Evolutionary conservation across 2,329 filamentous ascomycete genomes (phyloP), one percentile per base, ranked within the genome.

Genomic region (Blastomyces parvus): DNA sequence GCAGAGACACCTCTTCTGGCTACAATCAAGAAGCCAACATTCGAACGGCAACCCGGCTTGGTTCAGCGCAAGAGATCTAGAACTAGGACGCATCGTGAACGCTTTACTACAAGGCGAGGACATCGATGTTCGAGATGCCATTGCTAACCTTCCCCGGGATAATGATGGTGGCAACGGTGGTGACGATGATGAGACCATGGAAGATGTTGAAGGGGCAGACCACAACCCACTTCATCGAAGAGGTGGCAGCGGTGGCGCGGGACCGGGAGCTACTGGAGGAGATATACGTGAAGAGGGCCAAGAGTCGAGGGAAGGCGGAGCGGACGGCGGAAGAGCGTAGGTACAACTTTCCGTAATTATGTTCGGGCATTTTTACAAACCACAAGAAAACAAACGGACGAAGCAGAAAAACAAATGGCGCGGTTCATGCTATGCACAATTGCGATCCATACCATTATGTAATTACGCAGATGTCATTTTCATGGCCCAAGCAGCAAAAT

Each of bases 281-380:
- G 93, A 99, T 74, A 80, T 96, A 69, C 86, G 92, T 77, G 87
- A 95, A 76, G 94, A 97, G 77, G 94, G 94, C 64, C 86, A 91
- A 76, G 87, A 86, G 69, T 86, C 93, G 67, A 84, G 95, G 79
- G 91, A 96, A 78, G 94, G 93, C 65, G 94, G 95, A 74, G 91
- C 91, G 70, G 94, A 97, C 79, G 94, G 95, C 73, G 95, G 90
- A 80, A 87, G 94, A 97, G 94, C 93, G 94, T 99, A 97, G 93
- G 95, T 99, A 78, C 74, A 77, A 75, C 76, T 78, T 74, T 78
- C 76, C 60, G 56, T 30, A 62, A 40, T 59, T 59, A 27, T 62
- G 42, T 62, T 64, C 36, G 52, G 40, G 36, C 11, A 48, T 42
- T 46, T 59, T 42, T 36, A 48, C 58, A 48, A 48, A 17, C 14